Evolutionary conservation across 2,329 filamentous ascomycete genomes (phyloP).

Genomic region (Xylariaceae sp.): DNA sequence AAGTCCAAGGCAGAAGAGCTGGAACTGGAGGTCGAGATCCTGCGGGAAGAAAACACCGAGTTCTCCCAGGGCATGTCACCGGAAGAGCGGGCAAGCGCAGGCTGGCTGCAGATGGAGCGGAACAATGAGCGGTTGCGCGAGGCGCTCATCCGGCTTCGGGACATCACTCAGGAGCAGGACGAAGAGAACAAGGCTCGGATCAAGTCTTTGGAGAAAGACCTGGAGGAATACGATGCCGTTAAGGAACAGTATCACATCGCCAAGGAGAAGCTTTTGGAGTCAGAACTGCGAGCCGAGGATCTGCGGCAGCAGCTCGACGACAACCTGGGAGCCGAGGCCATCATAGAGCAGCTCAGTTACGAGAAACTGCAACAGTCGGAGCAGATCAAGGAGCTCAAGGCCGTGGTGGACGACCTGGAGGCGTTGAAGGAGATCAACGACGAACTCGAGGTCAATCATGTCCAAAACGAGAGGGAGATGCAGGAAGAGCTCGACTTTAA

Average conservation of each 20-base stretch:
- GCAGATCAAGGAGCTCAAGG: conserved; percentile 75
- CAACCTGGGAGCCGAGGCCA: conserved; percentile 81
- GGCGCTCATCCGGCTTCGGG: conserved; percentile 75
- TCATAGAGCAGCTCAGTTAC: conserved; percentile 87
- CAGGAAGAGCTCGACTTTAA: conserved; percentile 90
- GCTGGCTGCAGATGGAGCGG: conserved; percentile 87
- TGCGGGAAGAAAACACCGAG: conserved; percentile 82
- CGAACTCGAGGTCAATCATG: conserved; percentile 87
- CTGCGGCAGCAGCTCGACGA: conserved; percentile 87
- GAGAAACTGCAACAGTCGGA: conserved; percentile 80
- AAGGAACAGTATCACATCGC: conserved; percentile 65
- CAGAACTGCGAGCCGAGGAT: conserved; percentile 74
- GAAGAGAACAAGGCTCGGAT: conserved; percentile 71
- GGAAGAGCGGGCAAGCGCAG: conserved; percentile 79
- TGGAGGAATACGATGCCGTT: conserved; percentile 60
- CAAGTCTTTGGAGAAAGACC: conserved; percentile 64
- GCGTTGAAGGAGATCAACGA: conserved; percentile 88
- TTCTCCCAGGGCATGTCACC: conserved; percentile 77
- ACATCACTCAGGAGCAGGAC: conserved; percentile 82
- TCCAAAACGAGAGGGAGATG: conserved; percentile 89
- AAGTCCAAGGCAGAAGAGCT: conserved; percentile 76
- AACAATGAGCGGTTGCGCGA: conserved; percentile 84
- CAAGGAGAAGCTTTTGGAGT: conserved; percentile 66
- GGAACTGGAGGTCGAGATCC: conserved; percentile 79
- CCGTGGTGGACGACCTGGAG: conserved; percentile 80